phyloP scores from a whole-genome alignment of 768 basidiomycete genomes.

The Porphyrellus cyaneotinctus region DNA sequence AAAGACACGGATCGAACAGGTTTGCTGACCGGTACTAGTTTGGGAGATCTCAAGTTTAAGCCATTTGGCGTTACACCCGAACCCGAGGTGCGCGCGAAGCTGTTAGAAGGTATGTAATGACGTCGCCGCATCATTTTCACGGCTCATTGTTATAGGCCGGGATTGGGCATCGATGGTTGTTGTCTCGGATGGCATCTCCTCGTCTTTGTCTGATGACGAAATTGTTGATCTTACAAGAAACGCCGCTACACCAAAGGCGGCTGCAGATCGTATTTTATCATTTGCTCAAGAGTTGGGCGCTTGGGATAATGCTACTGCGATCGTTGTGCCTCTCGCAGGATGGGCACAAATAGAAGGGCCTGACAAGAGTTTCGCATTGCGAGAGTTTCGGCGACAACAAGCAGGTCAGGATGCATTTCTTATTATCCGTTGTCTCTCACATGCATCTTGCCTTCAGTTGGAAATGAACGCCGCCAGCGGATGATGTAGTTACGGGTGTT shows the following conservation, averaged over 20 bases:
- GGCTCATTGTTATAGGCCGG: slow-evolving; percentile 47
- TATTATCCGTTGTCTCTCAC: slow-evolving; percentile 1
- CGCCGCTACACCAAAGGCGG: slow-evolving; percentile 65
- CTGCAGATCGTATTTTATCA: slow-evolving; percentile 77
- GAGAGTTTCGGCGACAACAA: slow-evolving; percentile 74
- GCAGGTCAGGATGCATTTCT: slow-evolving; percentile 40
- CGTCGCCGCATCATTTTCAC: background rate
- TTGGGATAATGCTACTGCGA: slow-evolving; percentile 87
- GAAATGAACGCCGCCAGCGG: slow-evolving; percentile 56
- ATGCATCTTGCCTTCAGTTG: slow-evolving; percentile 37
- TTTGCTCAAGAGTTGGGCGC: slow-evolving; percentile 82
- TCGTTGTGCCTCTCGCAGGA: slow-evolving; percentile 88
- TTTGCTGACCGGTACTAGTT: slow-evolving; percentile 38
- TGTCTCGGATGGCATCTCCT: slow-evolving; percentile 92
- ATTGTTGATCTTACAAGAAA: slow-evolving; percentile 84
- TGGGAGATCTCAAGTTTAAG: slow-evolving; percentile 89
- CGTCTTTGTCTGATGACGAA: slow-evolving; percentile 89
- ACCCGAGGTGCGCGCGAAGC: slow-evolving; percentile 75
- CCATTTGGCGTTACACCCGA: slow-evolving; percentile 90
- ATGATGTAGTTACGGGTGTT: slow-evolving; percentile 46
- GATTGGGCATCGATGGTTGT: slow-evolving; percentile 87
- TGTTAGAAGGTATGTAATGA: slow-evolving; percentile 60
- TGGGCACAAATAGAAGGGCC: slow-evolving; percentile 82
- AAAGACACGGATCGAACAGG: too few species aligned
- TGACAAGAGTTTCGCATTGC: slow-evolving; percentile 76